phyloP scores from a whole-genome alignment of 78 protist species.

The Dictyostelium citrinum region DNA sequence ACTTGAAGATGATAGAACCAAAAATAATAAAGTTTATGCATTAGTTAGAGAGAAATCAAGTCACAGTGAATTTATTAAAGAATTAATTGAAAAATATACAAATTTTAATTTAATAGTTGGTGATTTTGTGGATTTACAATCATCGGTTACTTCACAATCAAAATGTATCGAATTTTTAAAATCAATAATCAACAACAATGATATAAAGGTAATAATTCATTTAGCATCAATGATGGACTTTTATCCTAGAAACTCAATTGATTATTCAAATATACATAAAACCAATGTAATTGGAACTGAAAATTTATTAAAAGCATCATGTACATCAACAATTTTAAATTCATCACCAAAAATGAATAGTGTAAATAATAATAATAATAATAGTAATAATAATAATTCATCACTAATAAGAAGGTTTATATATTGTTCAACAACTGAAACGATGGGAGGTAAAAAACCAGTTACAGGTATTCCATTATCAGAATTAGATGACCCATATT shows the following conservation, averaged over 20 bases:
- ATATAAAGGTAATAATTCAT: slow-evolving; percentile 16
- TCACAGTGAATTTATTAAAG: background rate
- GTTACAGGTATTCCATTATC: background rate
- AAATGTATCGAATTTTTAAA: background rate
- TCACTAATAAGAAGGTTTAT: slow-evolving; percentile 44
- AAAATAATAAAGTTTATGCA: slow-evolving; percentile 33
- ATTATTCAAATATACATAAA: background rate
- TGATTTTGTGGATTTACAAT: slow-evolving; percentile 33
- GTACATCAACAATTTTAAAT: background rate
- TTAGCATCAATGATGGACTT: slow-evolving; percentile 56
- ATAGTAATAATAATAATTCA: background rate
- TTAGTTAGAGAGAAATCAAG: slow-evolving; percentile 14
- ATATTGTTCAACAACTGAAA: slow-evolving; percentile 45
- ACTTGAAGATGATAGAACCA: background rate
- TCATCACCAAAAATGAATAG: background rate
- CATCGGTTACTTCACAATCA: background rate
- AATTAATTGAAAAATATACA: background rate
- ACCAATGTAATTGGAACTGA: slow-evolving; percentile 54
- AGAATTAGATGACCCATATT: background rate
- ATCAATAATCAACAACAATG: background rate
- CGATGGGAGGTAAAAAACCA: slow-evolving; percentile 49
- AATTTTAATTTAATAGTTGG: slow-evolving; percentile 1
- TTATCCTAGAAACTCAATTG: slow-evolving; percentile 8
- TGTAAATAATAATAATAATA: background rate
- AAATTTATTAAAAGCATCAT: slow-evolving; percentile 58